Percentiles rank a stretch among this genome's conserved stretches.
These are phyloP conservation scores for Polytrichum commune DNA, from an alignment of 225 moss, liverwort and hornwort species.

Conservation along the genomic window DNA sequence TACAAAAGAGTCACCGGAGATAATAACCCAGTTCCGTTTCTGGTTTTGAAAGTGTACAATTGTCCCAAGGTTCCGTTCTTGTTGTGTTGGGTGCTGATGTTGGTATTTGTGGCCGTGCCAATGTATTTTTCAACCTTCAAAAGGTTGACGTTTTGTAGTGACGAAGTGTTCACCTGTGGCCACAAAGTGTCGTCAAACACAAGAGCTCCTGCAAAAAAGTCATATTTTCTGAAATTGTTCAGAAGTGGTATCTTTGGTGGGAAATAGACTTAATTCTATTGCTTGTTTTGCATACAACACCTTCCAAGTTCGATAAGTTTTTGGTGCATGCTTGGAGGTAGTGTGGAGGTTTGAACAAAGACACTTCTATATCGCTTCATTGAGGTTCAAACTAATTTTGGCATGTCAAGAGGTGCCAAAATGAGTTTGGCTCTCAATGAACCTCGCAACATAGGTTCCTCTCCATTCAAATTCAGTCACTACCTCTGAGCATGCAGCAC, in stretches of 20 bases:
- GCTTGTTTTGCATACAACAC: neutral
- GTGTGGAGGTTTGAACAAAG: neutral
- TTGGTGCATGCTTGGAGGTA: too few relatives aligned
- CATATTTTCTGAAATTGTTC: too few relatives aligned
- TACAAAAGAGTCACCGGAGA: constrained; percentile 71
- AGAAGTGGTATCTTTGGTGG: neutral
- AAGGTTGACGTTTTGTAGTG: constrained; percentile 40
- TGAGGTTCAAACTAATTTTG: too few relatives aligned
- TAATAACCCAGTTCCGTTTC: constrained; percentile 49
- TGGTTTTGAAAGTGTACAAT: constrained; percentile 31
- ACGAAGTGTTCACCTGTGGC: constrained; percentile 52
- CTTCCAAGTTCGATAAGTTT: neutral
- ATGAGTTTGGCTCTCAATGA: too few relatives aligned
- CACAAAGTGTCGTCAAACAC: constrained; percentile 81
- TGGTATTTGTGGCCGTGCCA: constrained; percentile 21
- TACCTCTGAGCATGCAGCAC: too few relatives aligned
- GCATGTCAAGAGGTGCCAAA: too few relatives aligned
- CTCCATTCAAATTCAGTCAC: too few relatives aligned
- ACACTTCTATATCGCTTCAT: too few relatives aligned
- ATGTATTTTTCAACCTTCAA: constrained; percentile 24
- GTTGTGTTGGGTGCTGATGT: constrained; percentile 20
- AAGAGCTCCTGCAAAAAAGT: constrained; percentile 57
- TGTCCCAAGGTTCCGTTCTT: constrained; percentile 27
- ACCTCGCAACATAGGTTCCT: too few relatives aligned
- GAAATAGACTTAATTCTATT: too few relatives aligned